Percentiles rank a stretch among this genome's conserved stretches.
phyloP scores from a whole-genome alignment of 148 eudicot species.

The Camellia japonica region DNA sequence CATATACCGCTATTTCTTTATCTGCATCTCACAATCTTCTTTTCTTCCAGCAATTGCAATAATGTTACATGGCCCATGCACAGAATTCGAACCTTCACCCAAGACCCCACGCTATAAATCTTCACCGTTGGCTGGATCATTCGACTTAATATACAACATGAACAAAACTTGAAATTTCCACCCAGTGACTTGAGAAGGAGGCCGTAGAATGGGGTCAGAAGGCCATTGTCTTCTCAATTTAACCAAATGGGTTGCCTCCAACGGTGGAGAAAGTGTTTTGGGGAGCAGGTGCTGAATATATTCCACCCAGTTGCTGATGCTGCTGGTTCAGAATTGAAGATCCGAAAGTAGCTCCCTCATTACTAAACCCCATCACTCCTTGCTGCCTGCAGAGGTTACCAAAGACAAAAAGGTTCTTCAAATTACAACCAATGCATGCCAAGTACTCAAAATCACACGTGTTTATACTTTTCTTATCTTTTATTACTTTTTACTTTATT shows the following conservation, averaged over 20 bases:
- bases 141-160: conserved; percentile 11
- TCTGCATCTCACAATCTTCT: background rate
- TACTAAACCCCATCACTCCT: conserved; percentile 43
- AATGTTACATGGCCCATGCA: background rate
- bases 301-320: conserved; percentile 39
- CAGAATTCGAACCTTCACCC: conserved; percentile 1
- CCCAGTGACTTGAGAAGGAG: conserved; percentile 11
- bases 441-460: background rate
- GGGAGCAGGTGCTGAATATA: conserved; percentile 39
- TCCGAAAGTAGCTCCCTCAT: conserved; percentile 35
- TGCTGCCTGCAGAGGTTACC: conserved; percentile 46
- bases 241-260: conserved; percentile 91
- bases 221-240: conserved; percentile 10
- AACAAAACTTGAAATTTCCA: conserved; percentile 15
- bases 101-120: background rate
- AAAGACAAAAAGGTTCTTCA: background rate
- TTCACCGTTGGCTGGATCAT: conserved; percentile 10
- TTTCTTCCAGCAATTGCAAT: background rate
- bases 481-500: too few species aligned
- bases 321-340: conserved; percentile 33
- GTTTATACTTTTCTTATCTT: too few species aligned
- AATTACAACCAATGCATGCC: background rate
- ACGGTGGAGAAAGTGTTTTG: conserved; percentile 43
- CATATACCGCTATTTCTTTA: conserved; percentile 5
- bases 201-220: background rate